phyloP scores from a whole-genome alignment of 2,329 filamentous ascomycete genomes.

The Colletotrichum chlorophyti region DNA sequence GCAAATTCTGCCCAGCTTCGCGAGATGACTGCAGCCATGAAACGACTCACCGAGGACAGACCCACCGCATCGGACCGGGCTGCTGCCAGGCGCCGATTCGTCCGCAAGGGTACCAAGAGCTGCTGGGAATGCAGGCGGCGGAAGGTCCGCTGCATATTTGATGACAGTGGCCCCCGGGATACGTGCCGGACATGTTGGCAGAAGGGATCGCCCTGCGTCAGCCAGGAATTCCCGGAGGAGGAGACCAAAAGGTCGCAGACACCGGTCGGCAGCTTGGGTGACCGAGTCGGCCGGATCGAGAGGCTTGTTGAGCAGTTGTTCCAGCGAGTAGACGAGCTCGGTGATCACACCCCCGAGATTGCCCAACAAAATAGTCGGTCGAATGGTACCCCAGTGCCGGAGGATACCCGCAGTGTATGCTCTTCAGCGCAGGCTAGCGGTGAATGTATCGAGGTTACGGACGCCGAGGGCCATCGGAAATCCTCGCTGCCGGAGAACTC shows the following conservation, averaged over 20 bases:
- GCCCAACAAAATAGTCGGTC: not conserved
- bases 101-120: slow-evolving; percentile 61
- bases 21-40: not conserved
- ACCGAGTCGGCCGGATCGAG: slow-evolving; percentile 44
- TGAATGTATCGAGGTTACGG: too few relatives aligned
- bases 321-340: not conserved
- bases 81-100: slow-evolving; percentile 42
- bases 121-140: slow-evolving; percentile 66
- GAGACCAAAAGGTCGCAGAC: not conserved
- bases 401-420: not conserved
- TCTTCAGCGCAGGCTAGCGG: too few relatives aligned
- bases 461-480: too few relatives aligned
- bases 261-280: slow-evolving; percentile 22
- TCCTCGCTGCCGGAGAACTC: too few relatives aligned
- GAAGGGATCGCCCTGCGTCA: slow-evolving; percentile 49
- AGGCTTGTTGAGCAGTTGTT: slow-evolving; percentile 39
- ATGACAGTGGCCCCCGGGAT: slow-evolving; percentile 37
- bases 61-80: not conserved
- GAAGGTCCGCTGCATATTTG: slow-evolving; percentile 58
- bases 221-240: slow-evolving; percentile 54
- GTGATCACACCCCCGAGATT: not conserved
- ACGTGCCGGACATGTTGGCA: slow-evolving; percentile 53
- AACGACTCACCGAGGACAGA: not conserved
- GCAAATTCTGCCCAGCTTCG: too few relatives aligned
- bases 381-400: not conserved